A percentile compares a stretch with the other conserved stretches of the same genome.
phyloP scores from a whole-genome alignment of 345 rosid genomes.

The Kernera saxatilis region DNA sequence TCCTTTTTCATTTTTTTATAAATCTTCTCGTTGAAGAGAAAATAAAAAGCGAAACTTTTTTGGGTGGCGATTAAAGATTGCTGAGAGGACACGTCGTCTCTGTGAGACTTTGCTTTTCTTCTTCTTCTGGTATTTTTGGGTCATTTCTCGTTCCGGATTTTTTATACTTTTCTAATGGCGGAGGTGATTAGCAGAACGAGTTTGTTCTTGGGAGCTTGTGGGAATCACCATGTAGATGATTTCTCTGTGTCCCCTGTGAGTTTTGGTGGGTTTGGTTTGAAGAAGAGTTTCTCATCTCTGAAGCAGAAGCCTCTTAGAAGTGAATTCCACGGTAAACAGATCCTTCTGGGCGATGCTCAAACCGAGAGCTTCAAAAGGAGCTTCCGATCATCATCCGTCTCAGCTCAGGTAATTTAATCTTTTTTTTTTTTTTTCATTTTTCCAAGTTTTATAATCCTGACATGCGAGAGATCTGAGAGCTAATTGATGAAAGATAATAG shows the following conservation, averaged over 20 bases:
- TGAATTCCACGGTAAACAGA: conserved; percentile 45
- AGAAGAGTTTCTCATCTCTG: conserved; percentile 31
- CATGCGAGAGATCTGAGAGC: neutral
- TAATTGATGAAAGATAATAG: neutral
- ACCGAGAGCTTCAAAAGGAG: conserved; percentile 21
- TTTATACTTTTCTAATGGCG: conserved; percentile 35
- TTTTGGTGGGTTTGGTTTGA: conserved; percentile 22
- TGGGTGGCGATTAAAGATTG: conserved; percentile 18
- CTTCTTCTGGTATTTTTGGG: neutral
- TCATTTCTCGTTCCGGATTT: neutral
- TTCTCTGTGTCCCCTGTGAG: conserved; percentile 27
- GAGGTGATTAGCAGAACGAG: conserved; percentile 45
- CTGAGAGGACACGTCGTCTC: conserved; percentile 25
- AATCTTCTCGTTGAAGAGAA: conserved; percentile 4
- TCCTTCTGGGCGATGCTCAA: conserved; percentile 30
- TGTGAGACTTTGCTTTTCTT: neutral
- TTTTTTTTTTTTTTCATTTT: neutral
- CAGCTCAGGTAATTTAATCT: conserved; percentile 46
- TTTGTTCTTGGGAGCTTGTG: conserved; percentile 31
- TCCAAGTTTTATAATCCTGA: too few species aligned
- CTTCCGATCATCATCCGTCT: conserved; percentile 28
- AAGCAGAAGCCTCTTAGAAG: conserved; percentile 37
- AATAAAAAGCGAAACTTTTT: neutral
- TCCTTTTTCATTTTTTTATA: neutral
- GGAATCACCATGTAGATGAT: conserved; percentile 28